Evolutionary conservation across 805 yeast genomes (phyloP).

Genomic region (Candida odintsovae): DNA sequence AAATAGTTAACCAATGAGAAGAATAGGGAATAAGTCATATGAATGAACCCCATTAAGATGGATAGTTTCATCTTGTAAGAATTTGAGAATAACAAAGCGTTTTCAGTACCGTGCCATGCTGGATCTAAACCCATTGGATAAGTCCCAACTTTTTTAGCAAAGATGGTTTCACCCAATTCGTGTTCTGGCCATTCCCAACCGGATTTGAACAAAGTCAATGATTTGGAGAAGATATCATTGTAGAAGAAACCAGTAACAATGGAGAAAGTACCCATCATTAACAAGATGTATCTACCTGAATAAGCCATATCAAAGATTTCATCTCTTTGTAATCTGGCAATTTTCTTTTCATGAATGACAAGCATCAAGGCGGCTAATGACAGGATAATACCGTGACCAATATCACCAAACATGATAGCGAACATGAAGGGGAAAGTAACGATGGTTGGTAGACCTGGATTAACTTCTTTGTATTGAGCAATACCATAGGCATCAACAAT

Average conservation of each 20-base stretch:
- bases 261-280: conserved; percentile 91
- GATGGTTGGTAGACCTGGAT: conserved; percentile 92
- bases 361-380: conserved; percentile 65
- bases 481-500: conserved; percentile 95
- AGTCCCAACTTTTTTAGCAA: conserved; percentile 60
- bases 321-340: conserved; percentile 69
- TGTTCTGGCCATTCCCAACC: conserved; percentile 94
- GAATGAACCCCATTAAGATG: conserved; percentile 88
- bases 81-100: conserved; percentile 82
- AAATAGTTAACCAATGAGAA: conserved; percentile 80
- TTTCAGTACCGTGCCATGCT: conserved; percentile 98
- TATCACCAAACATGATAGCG: conserved; percentile 98
- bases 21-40: conserved; percentile 85
- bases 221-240: conserved; percentile 88
- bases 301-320: conserved; percentile 97
- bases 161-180: conserved; percentile 61
- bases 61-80: conserved; percentile 97
- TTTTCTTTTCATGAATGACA: conserved; percentile 67
- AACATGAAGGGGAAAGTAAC: conserved; percentile 98
- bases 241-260: conserved; percentile 92
- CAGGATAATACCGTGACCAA: conserved; percentile 91
- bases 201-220: conserved; percentile 77
- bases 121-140: conserved; percentile 87
- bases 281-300: conserved; percentile 82
- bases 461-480: conserved; percentile 89